phyloP scores from a whole-genome alignment of 2,329 filamentous ascomycete species.

The Cordyceps farinosa region DNA sequence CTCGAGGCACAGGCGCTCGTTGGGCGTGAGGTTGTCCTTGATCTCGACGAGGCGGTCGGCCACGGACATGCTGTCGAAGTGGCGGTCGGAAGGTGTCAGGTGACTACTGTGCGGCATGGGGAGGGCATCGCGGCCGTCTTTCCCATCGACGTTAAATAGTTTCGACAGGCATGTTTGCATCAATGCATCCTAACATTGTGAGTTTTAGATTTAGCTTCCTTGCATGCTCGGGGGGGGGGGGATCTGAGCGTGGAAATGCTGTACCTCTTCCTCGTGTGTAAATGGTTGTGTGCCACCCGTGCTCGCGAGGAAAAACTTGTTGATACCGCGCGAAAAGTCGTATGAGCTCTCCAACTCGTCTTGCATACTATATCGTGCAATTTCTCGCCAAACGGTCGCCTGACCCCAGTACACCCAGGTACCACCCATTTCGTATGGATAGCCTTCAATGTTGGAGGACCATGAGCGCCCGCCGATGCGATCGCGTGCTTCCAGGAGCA shows the following conservation, averaged over 20 bases:
- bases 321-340: slow-evolving; percentile 40
- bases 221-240: not conserved
- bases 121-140: slow-evolving; percentile 34
- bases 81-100: slow-evolving; percentile 30
- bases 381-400: slow-evolving; percentile 42
- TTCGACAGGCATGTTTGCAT: slow-evolving; percentile 37
- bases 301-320: slow-evolving; percentile 38
- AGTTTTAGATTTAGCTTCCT: not conserved
- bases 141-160: slow-evolving; percentile 45
- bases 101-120: slow-evolving; percentile 38
- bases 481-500: slow-evolving; percentile 46
- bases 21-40: slow-evolving; percentile 33
- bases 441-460: slow-evolving; percentile 41
- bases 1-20: slow-evolving; percentile 40
- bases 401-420: slow-evolving; percentile 48
- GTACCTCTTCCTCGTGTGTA: slow-evolving; percentile 41
- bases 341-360: slow-evolving; percentile 37
- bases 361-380: slow-evolving; percentile 43
- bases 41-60: slow-evolving; percentile 42
- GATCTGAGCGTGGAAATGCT: not conserved
- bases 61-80: slow-evolving; percentile 39
- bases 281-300: slow-evolving; percentile 30
- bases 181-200: slow-evolving; percentile 25
- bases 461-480: slow-evolving; percentile 47
- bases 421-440: slow-evolving; percentile 47